Evolutionary conservation across 2,329 filamentous ascomycete species (phyloP), one percentile per base, ranked within the genome.

Genomic region (Bisporella sp.): DNA sequence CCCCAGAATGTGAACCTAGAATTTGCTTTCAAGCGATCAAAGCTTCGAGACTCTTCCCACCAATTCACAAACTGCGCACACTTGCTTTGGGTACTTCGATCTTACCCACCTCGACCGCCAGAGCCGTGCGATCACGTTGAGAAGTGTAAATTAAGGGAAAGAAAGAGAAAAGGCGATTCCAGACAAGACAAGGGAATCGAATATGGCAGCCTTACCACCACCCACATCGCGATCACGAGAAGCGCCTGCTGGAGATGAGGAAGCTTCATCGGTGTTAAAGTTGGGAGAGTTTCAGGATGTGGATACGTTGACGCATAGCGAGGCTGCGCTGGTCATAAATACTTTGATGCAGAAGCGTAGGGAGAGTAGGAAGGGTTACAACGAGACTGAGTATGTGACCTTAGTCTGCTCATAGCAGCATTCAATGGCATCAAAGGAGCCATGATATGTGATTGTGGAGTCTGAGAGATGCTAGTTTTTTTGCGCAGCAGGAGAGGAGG

Each of bases 271-370:
- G 6, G 82, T 82, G 49, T 82, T 97, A 57, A 87, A 85, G 68
- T 85, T 99, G 8, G 93, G 93, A 71, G 92, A 96, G 67, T 96
- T 97, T 71, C 83, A 95, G 62, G 78, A 92, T 64, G 90, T 95
- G 58, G 89, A 93, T 66, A 92, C 91, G 5, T 77, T 99, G 55
- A 96, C 91, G 43, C 80, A 96, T 48, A 95, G 89, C 33, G 93
- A 97, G 72, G 91, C 93, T 2, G 82, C 89, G 60, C 81, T 96
- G 46, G 87, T 99, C 64, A 89, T 99, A 63, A 92, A 92, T 65
- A 90, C 90, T 55, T 84, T 96, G 46, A 81, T 93, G 57, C 78
- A 86, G 55, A 89, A 92, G 72, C 82, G 89, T 57, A 81, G 84
- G 59, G 84, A 85, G 61, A 86, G 88, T 61, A 82, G 84, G 62